Evolutionary conservation across 257 asterid species (phyloP).

Genomic region (Capsicum pubescens): DNA sequence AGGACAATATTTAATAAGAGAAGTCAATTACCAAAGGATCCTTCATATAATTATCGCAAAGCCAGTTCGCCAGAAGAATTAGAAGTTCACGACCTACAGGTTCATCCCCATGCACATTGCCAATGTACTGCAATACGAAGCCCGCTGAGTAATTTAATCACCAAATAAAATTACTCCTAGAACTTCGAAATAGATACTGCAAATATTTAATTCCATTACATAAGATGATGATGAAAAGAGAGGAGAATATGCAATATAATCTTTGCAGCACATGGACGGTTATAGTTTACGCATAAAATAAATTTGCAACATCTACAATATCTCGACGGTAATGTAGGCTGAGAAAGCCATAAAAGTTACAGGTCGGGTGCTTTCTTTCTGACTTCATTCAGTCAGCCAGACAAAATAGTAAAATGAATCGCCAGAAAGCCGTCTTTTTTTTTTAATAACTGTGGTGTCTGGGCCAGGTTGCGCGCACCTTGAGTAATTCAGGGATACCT

Average conservation of each 20-base stretch:
- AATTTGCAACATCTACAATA: constrained; percentile 11
- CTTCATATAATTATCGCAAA: constrained; percentile 83
- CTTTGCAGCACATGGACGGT: not conserved
- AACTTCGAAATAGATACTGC: not conserved
- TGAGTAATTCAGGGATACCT: no score
- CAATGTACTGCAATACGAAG: constrained; percentile 76
- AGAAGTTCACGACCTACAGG: constrained; percentile 99
- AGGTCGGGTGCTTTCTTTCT: not conserved
- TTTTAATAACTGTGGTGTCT: no score
- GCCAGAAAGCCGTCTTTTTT: not conserved
- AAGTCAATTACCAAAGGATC: constrained; percentile 75
- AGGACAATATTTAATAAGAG: constrained; percentile 5
- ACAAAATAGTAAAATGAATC: not conserved
- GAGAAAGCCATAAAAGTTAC: constrained; percentile 4
- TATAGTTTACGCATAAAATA: constrained; percentile 11
- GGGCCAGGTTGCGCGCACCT: no score
- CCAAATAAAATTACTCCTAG: constrained; percentile 26
- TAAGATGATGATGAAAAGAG: not conserved
- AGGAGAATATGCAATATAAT: constrained; percentile 5
- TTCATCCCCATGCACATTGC: constrained; percentile 98
- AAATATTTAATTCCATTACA: not conserved
- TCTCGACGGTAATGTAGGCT: not conserved
- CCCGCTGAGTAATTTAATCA: constrained; percentile 41
- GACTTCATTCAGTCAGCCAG: not conserved
- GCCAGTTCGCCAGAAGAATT: constrained; percentile 83